Base-by-base conservation (phyloP, 805 yeast genomes). In the Metschnikowia sp. region DNA sequence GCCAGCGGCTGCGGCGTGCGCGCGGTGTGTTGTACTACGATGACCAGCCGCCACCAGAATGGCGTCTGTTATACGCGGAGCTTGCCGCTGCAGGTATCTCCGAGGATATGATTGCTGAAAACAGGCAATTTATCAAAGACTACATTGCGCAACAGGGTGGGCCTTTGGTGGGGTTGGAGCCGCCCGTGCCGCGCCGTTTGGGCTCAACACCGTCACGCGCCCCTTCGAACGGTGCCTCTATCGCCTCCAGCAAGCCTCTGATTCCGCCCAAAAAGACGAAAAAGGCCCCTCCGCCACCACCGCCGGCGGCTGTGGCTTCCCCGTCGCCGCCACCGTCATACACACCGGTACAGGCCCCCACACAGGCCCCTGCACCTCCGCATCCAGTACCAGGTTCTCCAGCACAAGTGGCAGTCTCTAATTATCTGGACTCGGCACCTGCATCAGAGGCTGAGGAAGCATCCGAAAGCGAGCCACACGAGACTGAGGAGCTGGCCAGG, bases 71-170 rank as follows among this genome's bases (percentile, higher is more conserved):
- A 47, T 87, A 88, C 54, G 68, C 77, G 8, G 90, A 86, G 59
- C 72, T 88, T 45, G 92, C 84, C 36, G 74, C 78, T 15, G 84
- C 86, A 45, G 96, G 96, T 0, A 88, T 88, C 48, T 66, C 88
- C 1, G 95, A 88, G 59, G 96, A 88, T 55, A 84, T 86, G 91
- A 88, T 88, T 62, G 94, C 91, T 0, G 92, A 86, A 44, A 87
- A 88, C 61, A 74, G 90, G 49, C 87, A 86, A 50, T 87, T 88
- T 62, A 86, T 88, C 60, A 88, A 86, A 63, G 84, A 83, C 45
- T 88, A 86, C 60, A 86, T 88, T 49, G 69, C 81, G 3, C 73
- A 83, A 57, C 84, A 82, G 62, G 88, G 94, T 45, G 86, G 91
- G 19, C 84, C 94, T 31, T 69, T 92, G 65, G 85, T 85, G 29